These are phyloP conservation scores for Calycina marina DNA, from an alignment of 2,329 filamentous ascomycete species.

Conservation along the genomic window DNA sequence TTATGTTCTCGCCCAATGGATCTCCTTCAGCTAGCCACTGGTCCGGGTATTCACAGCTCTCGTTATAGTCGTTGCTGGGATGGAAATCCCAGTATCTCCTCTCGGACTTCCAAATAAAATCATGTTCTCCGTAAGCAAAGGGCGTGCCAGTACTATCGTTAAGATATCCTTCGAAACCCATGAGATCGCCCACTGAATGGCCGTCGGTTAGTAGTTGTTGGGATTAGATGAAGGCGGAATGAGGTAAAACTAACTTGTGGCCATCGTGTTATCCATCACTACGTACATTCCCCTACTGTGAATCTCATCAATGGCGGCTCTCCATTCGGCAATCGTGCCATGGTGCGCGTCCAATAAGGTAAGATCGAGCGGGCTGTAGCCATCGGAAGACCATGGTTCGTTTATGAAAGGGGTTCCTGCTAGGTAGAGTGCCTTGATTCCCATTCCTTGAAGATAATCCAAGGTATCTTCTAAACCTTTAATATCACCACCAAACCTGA, in stretches of 20 bases:
- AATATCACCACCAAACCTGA: slow-evolving; percentile 48
- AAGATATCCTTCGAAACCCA: slow-evolving; percentile 45
- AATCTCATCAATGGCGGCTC: slow-evolving; percentile 40
- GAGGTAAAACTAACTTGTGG: slow-evolving; percentile 25
- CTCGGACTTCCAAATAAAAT: slow-evolving; percentile 38
- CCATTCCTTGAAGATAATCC: slow-evolving; percentile 51
- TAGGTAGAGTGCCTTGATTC: slow-evolving; percentile 47
- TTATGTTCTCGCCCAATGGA: slow-evolving; percentile 27
- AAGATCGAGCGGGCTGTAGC: slow-evolving; percentile 44
- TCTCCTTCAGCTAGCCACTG: slow-evolving; percentile 45
- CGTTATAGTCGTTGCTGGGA: slow-evolving; percentile 37
- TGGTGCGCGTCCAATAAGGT: slow-evolving; percentile 49
- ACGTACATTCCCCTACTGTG: slow-evolving; percentile 50
- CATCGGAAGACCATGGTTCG: slow-evolving; percentile 46
- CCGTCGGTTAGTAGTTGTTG: too few relatives aligned
- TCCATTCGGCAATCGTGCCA: slow-evolving; percentile 43
- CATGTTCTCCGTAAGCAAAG: slow-evolving; percentile 36
- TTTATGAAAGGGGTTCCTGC: slow-evolving; percentile 52
- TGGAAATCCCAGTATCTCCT: slow-evolving; percentile 44
- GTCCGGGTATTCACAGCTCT: slow-evolving; percentile 40
- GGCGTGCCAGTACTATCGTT: slow-evolving; percentile 44
- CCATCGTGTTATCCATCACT: slow-evolving; percentile 51
- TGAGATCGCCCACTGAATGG: slow-evolving; percentile 49
- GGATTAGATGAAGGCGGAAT: too few relatives aligned
- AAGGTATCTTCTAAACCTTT: slow-evolving; percentile 41